Evolutionary conservation across 192 early-diverging fungal genomes (phyloP).

Genomic region (Geranomyces variabilis): DNA sequence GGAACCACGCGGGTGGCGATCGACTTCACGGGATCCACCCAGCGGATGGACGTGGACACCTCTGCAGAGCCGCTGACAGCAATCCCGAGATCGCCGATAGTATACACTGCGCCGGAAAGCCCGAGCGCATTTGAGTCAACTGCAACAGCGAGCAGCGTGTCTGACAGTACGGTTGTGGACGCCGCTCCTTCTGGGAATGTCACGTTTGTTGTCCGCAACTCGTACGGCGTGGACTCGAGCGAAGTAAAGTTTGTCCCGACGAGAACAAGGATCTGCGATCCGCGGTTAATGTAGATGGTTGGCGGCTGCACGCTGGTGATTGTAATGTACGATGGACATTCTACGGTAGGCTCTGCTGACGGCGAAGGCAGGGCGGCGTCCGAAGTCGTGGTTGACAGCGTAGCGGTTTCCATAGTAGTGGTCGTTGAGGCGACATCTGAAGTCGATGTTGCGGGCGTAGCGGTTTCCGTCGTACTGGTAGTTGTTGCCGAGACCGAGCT

Average conservation of each 20-base stretch:
- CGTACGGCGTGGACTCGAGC: not conserved
- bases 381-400: too few relatives aligned
- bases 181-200: not conserved
- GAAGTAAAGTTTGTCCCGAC: slow-evolving; percentile 12
- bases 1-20: slow-evolving; percentile 19
- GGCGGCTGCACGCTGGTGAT: slow-evolving; percentile 17
- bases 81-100: slow-evolving; percentile 5
- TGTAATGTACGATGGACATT: slow-evolving; percentile 6
- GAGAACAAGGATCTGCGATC: slow-evolving; percentile 10
- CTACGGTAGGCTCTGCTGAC: too few relatives aligned
- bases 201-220: not conserved
- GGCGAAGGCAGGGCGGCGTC: too few relatives aligned
- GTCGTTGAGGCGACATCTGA: too few relatives aligned
- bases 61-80: not conserved
- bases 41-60: slow-evolving; percentile 1
- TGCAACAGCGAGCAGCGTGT: slow-evolving; percentile 4
- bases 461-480: too few relatives aligned
- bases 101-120: slow-evolving; percentile 1
- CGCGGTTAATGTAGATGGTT: slow-evolving; percentile 22
- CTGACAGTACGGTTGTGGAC: slow-evolving; percentile 10
- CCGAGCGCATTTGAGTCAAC: slow-evolving; percentile 19
- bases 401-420: too few relatives aligned
- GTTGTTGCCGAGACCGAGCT: too few relatives aligned
- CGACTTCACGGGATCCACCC: slow-evolving; percentile 27
- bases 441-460: too few relatives aligned